Conservation (phyloP, 345 rosid genomes). For the Cardiospermum halicacabum region DNA sequence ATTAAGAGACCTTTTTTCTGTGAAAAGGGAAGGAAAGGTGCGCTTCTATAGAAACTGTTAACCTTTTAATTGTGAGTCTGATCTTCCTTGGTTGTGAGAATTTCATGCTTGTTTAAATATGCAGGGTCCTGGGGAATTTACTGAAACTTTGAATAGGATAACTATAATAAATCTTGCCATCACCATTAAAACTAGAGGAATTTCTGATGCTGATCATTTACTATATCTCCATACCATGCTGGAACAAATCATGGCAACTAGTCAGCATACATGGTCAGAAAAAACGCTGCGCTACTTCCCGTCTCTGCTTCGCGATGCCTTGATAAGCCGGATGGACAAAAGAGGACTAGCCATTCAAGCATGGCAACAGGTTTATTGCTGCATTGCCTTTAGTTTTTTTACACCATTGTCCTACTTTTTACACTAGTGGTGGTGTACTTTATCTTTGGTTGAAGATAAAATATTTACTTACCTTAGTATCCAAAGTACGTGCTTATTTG, state of each 20-base stretch:
- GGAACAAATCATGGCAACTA: slow-evolving; percentile 83
- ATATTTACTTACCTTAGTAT: background rate
- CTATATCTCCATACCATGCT: slow-evolving; percentile 83
- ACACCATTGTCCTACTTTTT: background rate
- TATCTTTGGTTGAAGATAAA: background rate
- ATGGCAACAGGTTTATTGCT: slow-evolving; percentile 70
- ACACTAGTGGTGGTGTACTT: background rate
- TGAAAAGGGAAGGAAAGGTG: slow-evolving; percentile 97
- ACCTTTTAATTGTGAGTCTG: slow-evolving; percentile 8
- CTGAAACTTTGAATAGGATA: slow-evolving; percentile 89
- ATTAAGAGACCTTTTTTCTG: slow-evolving; percentile 77
- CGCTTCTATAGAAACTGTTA: slow-evolving; percentile 10
- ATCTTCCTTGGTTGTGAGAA: slow-evolving; percentile 8
- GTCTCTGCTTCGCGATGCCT: slow-evolving; percentile 66
- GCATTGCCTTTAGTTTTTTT: background rate
- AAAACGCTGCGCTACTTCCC: slow-evolving; percentile 85
- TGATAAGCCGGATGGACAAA: slow-evolving; percentile 63
- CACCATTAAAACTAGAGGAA: slow-evolving; percentile 92
- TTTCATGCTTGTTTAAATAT: slow-evolving; percentile 19
- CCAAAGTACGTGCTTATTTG: background rate
- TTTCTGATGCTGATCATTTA: slow-evolving; percentile 94
- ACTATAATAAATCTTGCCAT: slow-evolving; percentile 88
- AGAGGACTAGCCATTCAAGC: slow-evolving; percentile 64
- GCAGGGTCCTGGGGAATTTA: slow-evolving; percentile 97
- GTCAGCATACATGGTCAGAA: slow-evolving; percentile 96